Evolutionary conservation across 140 eudicot species (phyloP), one percentile per base, ranked within the genome.

Genomic region (Erigeron philadelphicus): DNA sequence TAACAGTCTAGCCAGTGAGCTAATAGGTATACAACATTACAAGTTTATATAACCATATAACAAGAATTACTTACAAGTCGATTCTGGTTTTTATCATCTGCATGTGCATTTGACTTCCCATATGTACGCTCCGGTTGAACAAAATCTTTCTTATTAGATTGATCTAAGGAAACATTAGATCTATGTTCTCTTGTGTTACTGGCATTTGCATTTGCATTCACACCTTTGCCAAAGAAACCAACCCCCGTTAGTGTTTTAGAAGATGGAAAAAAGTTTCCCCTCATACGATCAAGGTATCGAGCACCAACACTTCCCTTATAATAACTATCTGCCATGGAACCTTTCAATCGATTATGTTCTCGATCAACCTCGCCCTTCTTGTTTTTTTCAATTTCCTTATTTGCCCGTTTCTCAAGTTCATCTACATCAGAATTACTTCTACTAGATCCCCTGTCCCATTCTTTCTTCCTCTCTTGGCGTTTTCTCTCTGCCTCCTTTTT

Each of bases 351-450:
- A 18, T 72, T 77, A 54, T 64, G 72, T 31, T 83, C 38, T 31
- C 38, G 38, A 31, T 31, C 38, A 31, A 4, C 88, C 44, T 82
- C 97, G 70, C 67, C 72, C 71, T 83, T 87, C 44, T 49, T 73
- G 75, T 71, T 78, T 38, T 73, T 72, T 63, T 83, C 4, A 31
- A 31, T 31, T 57, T 90, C 95, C 63, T 80, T 90, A 50, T 79
- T 82, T 3, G 78, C 83, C 70, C 80, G 81, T 78, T 75, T 90
- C 35, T 87, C 97, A 56, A 85, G 49, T 60, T 90, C 97, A 63
- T 90, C 97, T 11, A 73, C 95, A 84, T 88, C 96, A 58, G 96
- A 85, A 75, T 88, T 86, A 80, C 97, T 88, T 79, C 84, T 88
- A 81, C 89, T 85, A 9, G 90, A 85, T 13, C 84, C 88, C 63